These are phyloP conservation scores for Plasmodium malariae DNA, from an alignment of 169 alveolate genomes.

Conservation along the genomic window DNA sequence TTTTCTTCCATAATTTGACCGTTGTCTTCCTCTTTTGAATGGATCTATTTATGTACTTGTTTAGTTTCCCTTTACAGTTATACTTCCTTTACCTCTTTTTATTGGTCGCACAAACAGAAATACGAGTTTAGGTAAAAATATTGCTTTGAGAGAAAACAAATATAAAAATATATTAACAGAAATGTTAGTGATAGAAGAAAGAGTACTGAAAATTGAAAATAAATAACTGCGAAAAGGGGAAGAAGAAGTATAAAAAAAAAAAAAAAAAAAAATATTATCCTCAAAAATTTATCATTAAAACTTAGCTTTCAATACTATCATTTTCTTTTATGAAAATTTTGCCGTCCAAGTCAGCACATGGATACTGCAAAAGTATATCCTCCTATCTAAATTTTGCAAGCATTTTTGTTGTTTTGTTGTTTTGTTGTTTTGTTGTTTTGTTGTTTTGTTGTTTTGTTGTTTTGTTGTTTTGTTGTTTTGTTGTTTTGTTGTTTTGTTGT, in stretches of 20 bases:
- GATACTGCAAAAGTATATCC: no score
- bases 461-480: no score
- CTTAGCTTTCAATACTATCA: no score
- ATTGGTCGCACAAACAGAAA: slow-evolving; percentile 66
- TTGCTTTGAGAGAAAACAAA: slow-evolving; percentile 31
- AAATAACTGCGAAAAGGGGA: slow-evolving; percentile 19
- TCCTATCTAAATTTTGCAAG: no score
- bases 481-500: no score
- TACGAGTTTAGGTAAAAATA: slow-evolving; percentile 76
- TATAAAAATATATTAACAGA: slow-evolving; percentile 11
- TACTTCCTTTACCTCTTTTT: no score
- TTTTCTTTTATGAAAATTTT: no score
- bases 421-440: no score
- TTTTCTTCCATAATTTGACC: background rate
- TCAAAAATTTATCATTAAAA: background rate
- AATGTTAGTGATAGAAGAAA: slow-evolving; percentile 1
- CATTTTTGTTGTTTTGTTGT: no score
- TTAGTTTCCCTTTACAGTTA: no score
- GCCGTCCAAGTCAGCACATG: no score
- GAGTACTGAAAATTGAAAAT: slow-evolving; percentile 6
- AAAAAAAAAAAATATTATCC: background rate
- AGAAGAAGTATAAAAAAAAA: background rate
- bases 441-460: no score
- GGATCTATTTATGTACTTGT: background rate
- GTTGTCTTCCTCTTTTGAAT: background rate